Percentiles rank a stretch among this genome's conserved stretches.
Evolutionary conservation across 202 grass and related monocot species (phyloP).

Genomic region (Brachypodium distachyon): DNA sequence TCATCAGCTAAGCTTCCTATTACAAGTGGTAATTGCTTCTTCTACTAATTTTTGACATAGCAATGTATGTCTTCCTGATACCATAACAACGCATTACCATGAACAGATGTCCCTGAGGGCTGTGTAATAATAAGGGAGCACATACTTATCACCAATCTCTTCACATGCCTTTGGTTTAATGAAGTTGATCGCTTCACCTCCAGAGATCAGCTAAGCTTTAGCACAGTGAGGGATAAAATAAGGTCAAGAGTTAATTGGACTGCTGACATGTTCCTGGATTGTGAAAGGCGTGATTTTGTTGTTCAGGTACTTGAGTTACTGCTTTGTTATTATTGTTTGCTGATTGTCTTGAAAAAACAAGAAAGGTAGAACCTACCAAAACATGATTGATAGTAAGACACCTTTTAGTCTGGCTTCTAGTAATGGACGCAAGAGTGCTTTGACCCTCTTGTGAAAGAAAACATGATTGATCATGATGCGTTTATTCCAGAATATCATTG

Average conservation of each 20-base stretch:
- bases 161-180: constrained; percentile 99
- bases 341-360: not conserved
- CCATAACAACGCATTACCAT: not conserved
- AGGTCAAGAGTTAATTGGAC: constrained; percentile 65
- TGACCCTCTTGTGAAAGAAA: not conserved
- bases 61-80: not conserved
- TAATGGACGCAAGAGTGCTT: not conserved
- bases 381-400: not conserved
- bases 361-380: not conserved
- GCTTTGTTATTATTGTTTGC: not conserved
- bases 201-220: constrained; percentile 98
- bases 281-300: constrained; percentile 94
- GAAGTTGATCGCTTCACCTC: constrained; percentile 94
- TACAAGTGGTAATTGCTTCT: constrained; percentile 61
- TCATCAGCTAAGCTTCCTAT: constrained; percentile 89
- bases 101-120: constrained; percentile 91
- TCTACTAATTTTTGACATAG: not conserved
- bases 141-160: constrained; percentile 86
- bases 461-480: not conserved
- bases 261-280: constrained; percentile 95
- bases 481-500: not conserved
- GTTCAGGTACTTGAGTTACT: constrained; percentile 69
- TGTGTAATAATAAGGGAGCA: constrained; percentile 96
- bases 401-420: not conserved
- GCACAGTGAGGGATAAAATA: constrained; percentile 96